Evolutionary conservation across 495 filamentous ascomycete genomes (phyloP), one percentile per base, ranked within the genome.

Genomic region (Friedmanniomyces endolithicus): DNA sequence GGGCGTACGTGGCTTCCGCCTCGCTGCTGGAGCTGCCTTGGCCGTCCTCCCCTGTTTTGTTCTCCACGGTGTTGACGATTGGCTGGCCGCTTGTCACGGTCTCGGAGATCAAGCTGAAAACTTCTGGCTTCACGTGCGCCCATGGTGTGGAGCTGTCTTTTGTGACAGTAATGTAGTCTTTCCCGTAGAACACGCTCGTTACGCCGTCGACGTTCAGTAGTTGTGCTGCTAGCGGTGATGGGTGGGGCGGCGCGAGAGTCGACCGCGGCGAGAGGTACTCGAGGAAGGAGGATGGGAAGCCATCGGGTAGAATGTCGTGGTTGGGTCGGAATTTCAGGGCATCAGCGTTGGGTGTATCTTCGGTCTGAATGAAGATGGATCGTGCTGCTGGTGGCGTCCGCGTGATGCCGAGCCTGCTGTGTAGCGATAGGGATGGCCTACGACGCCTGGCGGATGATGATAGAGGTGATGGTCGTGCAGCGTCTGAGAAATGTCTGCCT

Each of bases 311-410:
- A 27, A 98, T 77, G 16, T 75, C 77, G 64, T 83, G 78, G 68
- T 94, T 94, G 16, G 92, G 92, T 16, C 94, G 78, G 69, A 98
- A 98, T 73, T 98, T 97, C 54, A 98, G 78, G 4, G 82, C 90
- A 74, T 95, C 87, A 1, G 80, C 74, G 69, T 97, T 97, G 14
- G 92, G 94, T 9, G 94, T 98, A 46, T 74, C 78, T 55, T 95
- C 92, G 1, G 92, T 98, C 72, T 96, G 92, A 60, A 98, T 98
- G 74, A 96, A 98, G 66, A 97, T 90, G 12, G 83, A 88, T 34
- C 92, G 86, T 16, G 44, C 53, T 50, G 48, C 48, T 17, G 46
- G 54, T 9, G 27, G 48, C 23, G 35, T 6, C 41, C 22, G 57
- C 25, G 11, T 22, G 24, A 55, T 14, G 0, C 35, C 17, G 2